Percentiles rank a stretch among this genome's conserved stretches.
Evolutionary conservation across 257 asterid species (phyloP).

Genomic region (Nicotiana noctiflora): DNA sequence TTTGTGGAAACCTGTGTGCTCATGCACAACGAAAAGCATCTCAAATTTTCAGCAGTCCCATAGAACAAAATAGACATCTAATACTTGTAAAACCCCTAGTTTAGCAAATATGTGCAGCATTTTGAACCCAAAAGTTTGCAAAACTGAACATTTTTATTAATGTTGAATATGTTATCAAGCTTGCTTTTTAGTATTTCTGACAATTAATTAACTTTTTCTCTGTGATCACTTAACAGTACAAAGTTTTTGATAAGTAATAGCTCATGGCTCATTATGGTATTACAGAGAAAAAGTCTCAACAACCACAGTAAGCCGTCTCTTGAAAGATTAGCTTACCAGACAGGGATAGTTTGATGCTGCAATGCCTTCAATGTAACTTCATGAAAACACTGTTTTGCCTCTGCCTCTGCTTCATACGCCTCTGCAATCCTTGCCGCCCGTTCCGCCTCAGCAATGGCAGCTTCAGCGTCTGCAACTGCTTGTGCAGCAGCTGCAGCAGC

Average conservation of each 20-base stretch:
- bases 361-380: conserved; percentile 64
- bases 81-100: background rate
- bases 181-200: background rate
- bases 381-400: conserved; percentile 68
- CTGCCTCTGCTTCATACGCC: conserved; percentile 12
- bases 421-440: conserved; percentile 7
- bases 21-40: background rate
- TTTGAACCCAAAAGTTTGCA: background rate
- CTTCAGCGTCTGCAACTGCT: conserved; percentile 11
- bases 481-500: conserved; percentile 18
- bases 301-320: background rate
- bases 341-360: conserved; percentile 44
- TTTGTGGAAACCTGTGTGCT: background rate
- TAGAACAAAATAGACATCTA: background rate
- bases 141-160: background rate
- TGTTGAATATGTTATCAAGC: background rate
- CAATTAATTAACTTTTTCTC: background rate
- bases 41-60: background rate
- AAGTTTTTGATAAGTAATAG: background rate
- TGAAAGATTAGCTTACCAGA: conserved; percentile 39
- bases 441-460: conserved; percentile 9
- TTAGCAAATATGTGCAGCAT: background rate
- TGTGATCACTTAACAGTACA: background rate
- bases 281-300: background rate
- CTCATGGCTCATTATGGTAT: background rate